phyloP scores from a whole-genome alignment of 192 early-diverging fungal species.

The Obelidium mucronatum region DNA sequence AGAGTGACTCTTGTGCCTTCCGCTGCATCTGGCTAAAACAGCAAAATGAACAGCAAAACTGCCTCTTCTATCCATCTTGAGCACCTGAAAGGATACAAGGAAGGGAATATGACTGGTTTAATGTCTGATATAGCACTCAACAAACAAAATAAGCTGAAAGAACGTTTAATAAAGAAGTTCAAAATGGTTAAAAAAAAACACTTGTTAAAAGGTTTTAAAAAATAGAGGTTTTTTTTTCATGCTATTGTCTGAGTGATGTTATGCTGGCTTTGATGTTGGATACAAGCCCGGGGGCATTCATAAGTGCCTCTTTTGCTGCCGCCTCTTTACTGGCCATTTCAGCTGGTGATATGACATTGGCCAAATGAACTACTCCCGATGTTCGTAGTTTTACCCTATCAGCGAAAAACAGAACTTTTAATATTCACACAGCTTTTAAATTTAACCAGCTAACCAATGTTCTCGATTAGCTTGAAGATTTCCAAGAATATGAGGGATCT shows the following conservation, averaged over 20 bases:
- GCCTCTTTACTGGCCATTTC: constrained; percentile 5
- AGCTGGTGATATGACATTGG: constrained; percentile 18
- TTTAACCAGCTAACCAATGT: constrained; percentile 48
- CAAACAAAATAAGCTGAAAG: no score
- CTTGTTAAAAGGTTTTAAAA: no score
- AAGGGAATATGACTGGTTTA: no score
- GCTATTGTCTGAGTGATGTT: constrained; percentile 9
- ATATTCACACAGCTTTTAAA: neutral
- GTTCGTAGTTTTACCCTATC: constrained; percentile 19
- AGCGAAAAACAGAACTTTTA: neutral
- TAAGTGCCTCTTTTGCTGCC: constrained; percentile 3
- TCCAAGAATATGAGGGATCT: constrained; percentile 41
- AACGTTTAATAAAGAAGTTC: no score
- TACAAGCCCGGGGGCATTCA: neutral
- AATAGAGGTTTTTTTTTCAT: no score
- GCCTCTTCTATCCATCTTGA: no score
- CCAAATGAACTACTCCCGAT: constrained; percentile 13
- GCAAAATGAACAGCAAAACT: no score
- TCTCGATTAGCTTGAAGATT: constrained; percentile 45
- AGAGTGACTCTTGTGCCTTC: no score
- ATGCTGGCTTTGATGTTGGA: constrained; percentile 3
- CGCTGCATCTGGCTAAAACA: no score
- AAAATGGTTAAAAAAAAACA: no score
- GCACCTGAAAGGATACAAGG: no score
- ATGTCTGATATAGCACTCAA: no score